Conservation (phyloP, 495 filamentous ascomycete genomes). For the Aspergillus steynii region DNA sequence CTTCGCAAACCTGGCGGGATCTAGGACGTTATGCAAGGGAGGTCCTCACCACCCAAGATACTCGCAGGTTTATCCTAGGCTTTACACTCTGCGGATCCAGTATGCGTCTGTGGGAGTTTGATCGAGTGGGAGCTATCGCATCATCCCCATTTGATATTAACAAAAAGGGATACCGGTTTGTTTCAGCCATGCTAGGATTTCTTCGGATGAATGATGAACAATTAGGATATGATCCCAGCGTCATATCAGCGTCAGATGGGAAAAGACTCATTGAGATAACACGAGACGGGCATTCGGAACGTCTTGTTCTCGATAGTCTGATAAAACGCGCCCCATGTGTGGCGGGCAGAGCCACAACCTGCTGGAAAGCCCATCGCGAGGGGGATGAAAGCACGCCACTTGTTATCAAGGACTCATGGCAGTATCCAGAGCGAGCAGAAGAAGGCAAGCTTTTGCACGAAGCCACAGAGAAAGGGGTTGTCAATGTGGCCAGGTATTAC, state of each 20-base stretch:
- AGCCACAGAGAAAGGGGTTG: conserved; percentile 22
- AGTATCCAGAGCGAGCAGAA: conserved; percentile 45
- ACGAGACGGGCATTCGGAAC: conserved; percentile 34
- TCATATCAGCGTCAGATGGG: conserved; percentile 31
- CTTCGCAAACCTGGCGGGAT: conserved; percentile 17
- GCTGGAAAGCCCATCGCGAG: conserved; percentile 45
- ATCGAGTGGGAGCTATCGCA: conserved; percentile 44
- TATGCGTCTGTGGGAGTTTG: conserved; percentile 35
- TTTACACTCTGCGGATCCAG: conserved; percentile 21
- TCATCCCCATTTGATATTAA: conserved; percentile 49
- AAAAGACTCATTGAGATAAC: conserved; percentile 37
- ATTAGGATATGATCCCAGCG: conserved; percentile 44
- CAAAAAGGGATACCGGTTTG: conserved; percentile 42
- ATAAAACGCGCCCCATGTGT: conserved; percentile 38
- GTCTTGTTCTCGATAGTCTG: conserved; percentile 40
- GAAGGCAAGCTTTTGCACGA: conserved; percentile 35
- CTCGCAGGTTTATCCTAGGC: conserved; percentile 17
- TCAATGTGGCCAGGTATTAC: conserved; percentile 35
- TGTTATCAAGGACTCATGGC: conserved; percentile 53
- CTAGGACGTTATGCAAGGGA: conserved; percentile 14
- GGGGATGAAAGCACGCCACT: conserved; percentile 33
- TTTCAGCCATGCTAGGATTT: conserved; percentile 44
- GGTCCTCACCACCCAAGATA: conserved; percentile 15
- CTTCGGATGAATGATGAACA: conserved; percentile 46
- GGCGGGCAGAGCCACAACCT: conserved; percentile 47